Percentiles rank a stretch among this genome's conserved stretches.
These are phyloP conservation scores for Entomortierella chlamydospora DNA, from an alignment of 192 early-diverging fungal species.

Conservation along the genomic window DNA sequence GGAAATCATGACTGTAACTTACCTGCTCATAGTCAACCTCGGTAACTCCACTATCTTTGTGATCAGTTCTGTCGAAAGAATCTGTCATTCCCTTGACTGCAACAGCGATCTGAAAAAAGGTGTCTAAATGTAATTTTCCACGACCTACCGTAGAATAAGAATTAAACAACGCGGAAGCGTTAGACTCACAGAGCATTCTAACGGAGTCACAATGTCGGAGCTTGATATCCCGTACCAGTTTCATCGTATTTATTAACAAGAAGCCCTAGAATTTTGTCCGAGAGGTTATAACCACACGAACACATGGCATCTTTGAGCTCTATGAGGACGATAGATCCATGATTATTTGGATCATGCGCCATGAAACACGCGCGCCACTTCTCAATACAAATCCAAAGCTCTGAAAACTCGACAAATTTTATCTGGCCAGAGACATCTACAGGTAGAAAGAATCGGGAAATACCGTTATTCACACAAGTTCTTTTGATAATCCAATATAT, in stretches of 20 bases:
- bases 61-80: slow-evolving; percentile 77
- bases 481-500: no score
- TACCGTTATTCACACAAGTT: no score
- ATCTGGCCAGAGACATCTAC: slow-evolving; percentile 82
- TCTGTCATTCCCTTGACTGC: slow-evolving; percentile 84
- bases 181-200: no score
- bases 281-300: slow-evolving; percentile 82
- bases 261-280: slow-evolving; percentile 68
- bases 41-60: slow-evolving; percentile 79
- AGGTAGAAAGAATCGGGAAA: no score
- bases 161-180: no score
- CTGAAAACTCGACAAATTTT: slow-evolving; percentile 78
- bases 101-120: slow-evolving; percentile 80
- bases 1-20: no score
- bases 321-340: slow-evolving; percentile 76
- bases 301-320: slow-evolving; percentile 77
- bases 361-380: slow-evolving; percentile 88
- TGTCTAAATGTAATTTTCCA: slow-evolving; percentile 84
- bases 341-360: slow-evolving; percentile 80
- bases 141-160: slow-evolving; percentile 57
- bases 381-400: slow-evolving; percentile 84
- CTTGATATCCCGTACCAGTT: slow-evolving; percentile 63
- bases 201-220: neutral
- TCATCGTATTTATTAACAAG: slow-evolving; percentile 83
- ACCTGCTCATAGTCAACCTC: slow-evolving; percentile 81